Conservation (phyloP, 352 stramenopile species). For the Globisporangium paroecandrum region DNA sequence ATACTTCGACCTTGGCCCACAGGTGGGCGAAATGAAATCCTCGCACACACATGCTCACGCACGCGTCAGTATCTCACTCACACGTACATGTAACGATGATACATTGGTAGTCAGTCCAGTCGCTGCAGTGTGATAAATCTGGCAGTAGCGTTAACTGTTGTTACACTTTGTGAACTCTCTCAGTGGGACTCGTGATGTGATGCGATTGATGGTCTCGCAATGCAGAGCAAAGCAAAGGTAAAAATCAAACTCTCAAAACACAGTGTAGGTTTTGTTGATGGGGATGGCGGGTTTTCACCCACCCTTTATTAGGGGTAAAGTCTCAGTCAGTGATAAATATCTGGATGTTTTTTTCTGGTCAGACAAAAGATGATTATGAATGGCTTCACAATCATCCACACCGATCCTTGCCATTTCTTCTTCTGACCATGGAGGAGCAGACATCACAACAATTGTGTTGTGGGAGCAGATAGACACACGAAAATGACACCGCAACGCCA, state of each 20-base stretch:
- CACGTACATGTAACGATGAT: neutral
- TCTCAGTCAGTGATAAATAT: neutral
- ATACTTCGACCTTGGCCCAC: too few relatives aligned
- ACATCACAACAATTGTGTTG: neutral
- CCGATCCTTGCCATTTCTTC: neutral
- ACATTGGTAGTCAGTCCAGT: too few relatives aligned
- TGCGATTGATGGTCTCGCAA: too few relatives aligned
- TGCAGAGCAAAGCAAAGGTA: too few relatives aligned
- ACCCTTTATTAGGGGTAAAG: neutral
- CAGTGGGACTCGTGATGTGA: too few relatives aligned
- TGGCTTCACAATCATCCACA: slow-evolving; percentile 2
- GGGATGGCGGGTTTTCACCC: neutral
- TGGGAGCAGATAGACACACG: neutral
- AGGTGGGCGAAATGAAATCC: too few relatives aligned
- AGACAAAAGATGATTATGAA: neutral
- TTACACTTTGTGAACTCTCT: too few relatives aligned
- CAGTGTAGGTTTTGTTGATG: neutral
- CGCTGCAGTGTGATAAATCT: too few relatives aligned
- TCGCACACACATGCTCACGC: neutral
- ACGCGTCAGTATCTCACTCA: neutral
- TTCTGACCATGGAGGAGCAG: neutral
- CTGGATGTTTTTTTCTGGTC: neutral
- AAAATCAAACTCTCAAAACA: neutral
- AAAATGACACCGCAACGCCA: neutral
- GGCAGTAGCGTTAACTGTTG: too few relatives aligned